Conservation (phyloP, 495 filamentous ascomycete genomes). For the Xylaria grammica region DNA sequence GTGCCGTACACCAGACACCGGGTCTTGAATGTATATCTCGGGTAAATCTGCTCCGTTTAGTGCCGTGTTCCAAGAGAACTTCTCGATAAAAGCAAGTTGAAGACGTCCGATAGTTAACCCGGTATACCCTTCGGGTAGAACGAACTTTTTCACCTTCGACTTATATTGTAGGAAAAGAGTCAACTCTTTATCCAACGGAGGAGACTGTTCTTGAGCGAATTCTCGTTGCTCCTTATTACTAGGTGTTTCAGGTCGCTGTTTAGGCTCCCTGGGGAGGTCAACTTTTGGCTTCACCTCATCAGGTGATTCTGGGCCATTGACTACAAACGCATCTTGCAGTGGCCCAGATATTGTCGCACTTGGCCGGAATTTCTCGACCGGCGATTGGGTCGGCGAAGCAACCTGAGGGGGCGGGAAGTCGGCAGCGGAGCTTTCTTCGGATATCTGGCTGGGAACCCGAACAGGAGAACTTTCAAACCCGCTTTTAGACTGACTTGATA, state of each 20-base stretch:
- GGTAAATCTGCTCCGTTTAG: slow-evolving; percentile 91
- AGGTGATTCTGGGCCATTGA: slow-evolving; percentile 36
- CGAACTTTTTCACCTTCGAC: slow-evolving; percentile 94
- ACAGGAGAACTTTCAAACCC: slow-evolving; percentile 61
- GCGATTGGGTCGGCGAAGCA: slow-evolving; percentile 60
- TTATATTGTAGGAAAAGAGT: slow-evolving; percentile 98
- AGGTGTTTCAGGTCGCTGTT: slow-evolving; percentile 38
- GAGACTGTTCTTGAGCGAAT: slow-evolving; percentile 64
- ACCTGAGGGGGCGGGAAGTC: slow-evolving; percentile 44
- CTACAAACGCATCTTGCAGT: slow-evolving; percentile 42
- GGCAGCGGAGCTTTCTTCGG: slow-evolving; percentile 59
- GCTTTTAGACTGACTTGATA: slow-evolving; percentile 48
- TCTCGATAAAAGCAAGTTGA: slow-evolving; percentile 98
- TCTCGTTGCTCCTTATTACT: slow-evolving; percentile 47
- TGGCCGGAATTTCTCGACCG: slow-evolving; percentile 64
- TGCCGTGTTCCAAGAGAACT: slow-evolving; percentile 98
- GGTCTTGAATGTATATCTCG: slow-evolving; percentile 97
- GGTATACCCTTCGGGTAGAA: slow-evolving; percentile 80
- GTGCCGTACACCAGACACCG: slow-evolving; percentile 90
- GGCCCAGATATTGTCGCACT: slow-evolving; percentile 59
- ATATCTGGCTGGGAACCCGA: slow-evolving; percentile 67
- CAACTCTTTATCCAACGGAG: slow-evolving; percentile 82
- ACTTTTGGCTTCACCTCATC: slow-evolving; percentile 36
- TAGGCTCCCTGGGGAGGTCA: slow-evolving; percentile 28
- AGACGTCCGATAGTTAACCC: slow-evolving; percentile 84